Evolutionary conservation across 768 basidiomycete genomes (phyloP).

Genomic region (Russula olivacea): DNA sequence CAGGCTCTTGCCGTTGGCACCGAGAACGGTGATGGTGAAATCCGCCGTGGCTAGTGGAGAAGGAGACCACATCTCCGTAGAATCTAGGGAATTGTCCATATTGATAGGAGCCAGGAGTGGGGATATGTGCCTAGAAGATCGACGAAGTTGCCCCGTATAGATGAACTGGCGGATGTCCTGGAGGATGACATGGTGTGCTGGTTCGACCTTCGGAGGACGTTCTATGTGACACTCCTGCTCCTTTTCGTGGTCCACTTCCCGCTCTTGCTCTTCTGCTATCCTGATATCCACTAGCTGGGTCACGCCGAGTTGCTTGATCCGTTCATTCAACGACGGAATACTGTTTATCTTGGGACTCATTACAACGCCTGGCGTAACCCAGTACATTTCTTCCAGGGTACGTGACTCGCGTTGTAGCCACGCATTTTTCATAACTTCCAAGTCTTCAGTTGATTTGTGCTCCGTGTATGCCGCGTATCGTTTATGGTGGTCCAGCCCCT

Average conservation of each 20-base stretch:
- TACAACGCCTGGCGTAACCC: background rate
- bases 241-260: slow-evolving; percentile 18
- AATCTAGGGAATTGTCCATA: background rate
- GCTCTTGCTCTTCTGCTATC: slow-evolving; percentile 20
- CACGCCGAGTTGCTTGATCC: slow-evolving; percentile 10
- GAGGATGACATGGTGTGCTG: background rate
- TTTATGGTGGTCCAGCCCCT: slow-evolving; percentile 9
- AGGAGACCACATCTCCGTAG: background rate
- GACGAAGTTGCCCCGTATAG: slow-evolving; percentile 2
- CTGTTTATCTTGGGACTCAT: background rate
- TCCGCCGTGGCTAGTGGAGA: slow-evolving; percentile 13
- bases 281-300: background rate
- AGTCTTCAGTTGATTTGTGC: background rate
- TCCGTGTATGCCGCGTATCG: slow-evolving; percentile 1
- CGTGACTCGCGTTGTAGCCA: slow-evolving; percentile 18
- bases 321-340: slow-evolving; percentile 5
- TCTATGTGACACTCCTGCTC: slow-evolving; percentile 16
- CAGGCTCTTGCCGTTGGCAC: background rate
- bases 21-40: slow-evolving; percentile 6
- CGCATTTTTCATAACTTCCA: background rate
- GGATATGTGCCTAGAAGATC: background rate
- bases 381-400: slow-evolving; percentile 21
- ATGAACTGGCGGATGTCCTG: slow-evolving; percentile 9
- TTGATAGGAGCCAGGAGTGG: slow-evolving; percentile 4
- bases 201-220: slow-evolving; percentile 1